Base-by-base conservation (phyloP, 1,139 yeast genomes). In the Suhomyces bolitotheri region DNA sequence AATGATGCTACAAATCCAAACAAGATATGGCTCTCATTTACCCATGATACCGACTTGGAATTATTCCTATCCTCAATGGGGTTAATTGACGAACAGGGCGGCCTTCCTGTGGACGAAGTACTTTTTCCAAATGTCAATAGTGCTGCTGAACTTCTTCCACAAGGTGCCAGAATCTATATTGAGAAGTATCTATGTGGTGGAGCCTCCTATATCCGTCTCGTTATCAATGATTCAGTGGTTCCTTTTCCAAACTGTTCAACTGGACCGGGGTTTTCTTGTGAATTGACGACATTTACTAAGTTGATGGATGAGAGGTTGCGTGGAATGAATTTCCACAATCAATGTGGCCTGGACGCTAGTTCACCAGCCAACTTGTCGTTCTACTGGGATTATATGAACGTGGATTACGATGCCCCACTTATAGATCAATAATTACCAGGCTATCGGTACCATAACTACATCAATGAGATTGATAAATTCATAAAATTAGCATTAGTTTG, bases 231-330 rank as follows among this genome's bases (percentile, higher is more conserved):
- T 43, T 78, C 82, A 1, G 81, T 78, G 2, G 55, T 71, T 19
- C 83, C 84, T 1, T 54, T 77, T 27, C 67, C 71, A 8, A 55
- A 54, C 17, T 80, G 85, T 55, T 60, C 62, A 33, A 45, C 51
- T 28, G 83, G 83, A 3, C 81, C 82, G 0, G 81, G 80, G 0
- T 79, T 74, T 52, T 70, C 81, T 6, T 78, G 84, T 59, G 58
- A 66, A 29, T 52, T 76, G 28, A 53, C 60, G 4, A 67, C 69
- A 27, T 80, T 61, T 44, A 56, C 56, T 36, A 41, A 49, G 1
- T 59, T 64, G 34, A 58, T 70, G 17, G 53, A 58, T 6, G 20
- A 14, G 10, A 25, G 44, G 49, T 8, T 64, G 69, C 25, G 8
- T 6, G 20, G 20, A 7, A 8, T 17, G 6, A 8, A 17, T 17